Conservation (phyloP, 2,329 filamentous ascomycete genomes). For the Apiospora koreana region DNA sequence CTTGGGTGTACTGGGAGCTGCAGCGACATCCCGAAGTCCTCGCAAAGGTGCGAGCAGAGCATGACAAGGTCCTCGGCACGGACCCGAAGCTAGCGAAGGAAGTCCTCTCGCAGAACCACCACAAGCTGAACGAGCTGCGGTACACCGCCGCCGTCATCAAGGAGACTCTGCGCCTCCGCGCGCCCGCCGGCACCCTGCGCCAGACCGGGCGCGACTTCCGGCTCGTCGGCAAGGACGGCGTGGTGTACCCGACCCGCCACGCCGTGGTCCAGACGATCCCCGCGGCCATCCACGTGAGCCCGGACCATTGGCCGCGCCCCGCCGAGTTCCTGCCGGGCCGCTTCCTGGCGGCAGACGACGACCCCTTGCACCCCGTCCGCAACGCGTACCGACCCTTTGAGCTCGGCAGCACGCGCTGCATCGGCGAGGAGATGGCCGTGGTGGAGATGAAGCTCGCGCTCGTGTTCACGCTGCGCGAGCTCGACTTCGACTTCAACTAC, state of each 20-base stretch:
- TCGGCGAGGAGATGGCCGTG: slow-evolving; percentile 36
- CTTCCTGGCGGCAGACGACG: slow-evolving; percentile 33
- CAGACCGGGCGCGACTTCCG: slow-evolving; percentile 31
- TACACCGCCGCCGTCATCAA: slow-evolving; percentile 54
- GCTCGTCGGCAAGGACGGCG: slow-evolving; percentile 40
- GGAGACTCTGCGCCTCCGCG: slow-evolving; percentile 53
- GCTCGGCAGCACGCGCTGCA: slow-evolving; percentile 36
- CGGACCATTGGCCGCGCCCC: slow-evolving; percentile 38
- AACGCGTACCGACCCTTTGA: slow-evolving; percentile 39
- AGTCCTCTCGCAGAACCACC: slow-evolving; percentile 40
- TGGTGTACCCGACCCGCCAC: slow-evolving; percentile 36
- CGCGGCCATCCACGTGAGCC: slow-evolving; percentile 30
- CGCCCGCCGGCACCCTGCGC: slow-evolving; percentile 44
- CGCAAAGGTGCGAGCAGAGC: slow-evolving; percentile 23
- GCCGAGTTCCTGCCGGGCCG: slow-evolving; percentile 43
- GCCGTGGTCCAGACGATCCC: slow-evolving; percentile 23
- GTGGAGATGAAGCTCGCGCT: slow-evolving; percentile 34
- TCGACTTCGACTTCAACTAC: slow-evolving; percentile 20
- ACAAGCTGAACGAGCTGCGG: slow-evolving; percentile 48
- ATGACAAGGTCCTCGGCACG: slow-evolving; percentile 43
- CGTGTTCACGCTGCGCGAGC: slow-evolving; percentile 23
- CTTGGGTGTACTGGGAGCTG: slow-evolving; percentile 20
- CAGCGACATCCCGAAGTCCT: slow-evolving; percentile 18
- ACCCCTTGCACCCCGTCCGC: slow-evolving; percentile 25
- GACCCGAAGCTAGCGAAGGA: slow-evolving; percentile 36